Evolutionary conservation across 2,329 filamentous ascomycete genomes (phyloP), one percentile per base, ranked within the genome.

Genomic region (Cladosporium oxysporum): DNA sequence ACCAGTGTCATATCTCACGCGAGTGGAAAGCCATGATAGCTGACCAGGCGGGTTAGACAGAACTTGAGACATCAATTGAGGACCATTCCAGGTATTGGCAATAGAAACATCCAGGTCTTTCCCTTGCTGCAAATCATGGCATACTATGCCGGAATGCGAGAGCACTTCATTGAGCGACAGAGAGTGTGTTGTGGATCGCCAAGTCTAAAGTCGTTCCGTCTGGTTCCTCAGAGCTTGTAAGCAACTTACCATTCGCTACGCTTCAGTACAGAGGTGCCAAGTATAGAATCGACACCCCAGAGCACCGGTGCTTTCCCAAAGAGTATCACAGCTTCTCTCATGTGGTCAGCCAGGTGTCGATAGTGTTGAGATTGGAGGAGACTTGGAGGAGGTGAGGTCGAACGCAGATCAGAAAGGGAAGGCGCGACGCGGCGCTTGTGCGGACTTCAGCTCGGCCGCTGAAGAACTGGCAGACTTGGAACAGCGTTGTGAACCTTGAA

Each of bases 181-280:
- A 18, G 37, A n/a, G 3, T 10, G 7, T 18, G 18, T 16, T 52
- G 49, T 28, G 23, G 28, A 29, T 23, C 16, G 26, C 52, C 52
- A 55, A 55, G 55, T 21, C 14, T 26, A 2, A 5, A 41, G 33
- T 28, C 21, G 55, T 41, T 58, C 55, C 55, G 55, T 33, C 21
- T 41, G 55, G 55, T 58, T 58, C 55, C 55, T 58, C 5, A 58
- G 29, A 41, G 33, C 31, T 41, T 21, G 33, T 57, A 21, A 58
- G 55, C 55, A 41, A 10, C n/a, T 8, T 47, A 10, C n/a, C n/a
- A 47, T 47, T 47, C 41, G 41, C 41, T 47, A 11, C 41, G 4
- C 41, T 47, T 23, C 11, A 5, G 3, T 8, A 21, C 8, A 11
- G n/a, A n/a, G 3, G 41, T 21, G 3, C 1, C 10, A 8, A 12